phyloP scores from a whole-genome alignment of 1,284 basidiomycete species.

The Ustilago bromivora region DNA sequence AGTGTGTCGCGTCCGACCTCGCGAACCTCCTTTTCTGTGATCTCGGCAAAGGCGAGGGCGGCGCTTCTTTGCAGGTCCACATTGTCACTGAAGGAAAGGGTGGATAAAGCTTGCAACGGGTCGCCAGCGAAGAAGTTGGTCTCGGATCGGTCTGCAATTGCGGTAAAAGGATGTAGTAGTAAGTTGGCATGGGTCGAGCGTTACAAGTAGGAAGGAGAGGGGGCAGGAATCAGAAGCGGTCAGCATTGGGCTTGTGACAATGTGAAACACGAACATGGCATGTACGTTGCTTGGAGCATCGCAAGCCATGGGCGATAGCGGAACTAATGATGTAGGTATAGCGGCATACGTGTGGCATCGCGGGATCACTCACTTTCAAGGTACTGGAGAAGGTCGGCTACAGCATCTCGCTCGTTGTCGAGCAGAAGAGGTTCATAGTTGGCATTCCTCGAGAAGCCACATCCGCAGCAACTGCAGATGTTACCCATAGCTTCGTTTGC shows the following conservation, averaged over 20 bases:
- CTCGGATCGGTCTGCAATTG: constrained; percentile 64
- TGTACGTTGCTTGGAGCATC: neutral
- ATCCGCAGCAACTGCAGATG: constrained; percentile 64
- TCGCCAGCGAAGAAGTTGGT: constrained; percentile 72
- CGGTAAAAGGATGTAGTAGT: neutral
- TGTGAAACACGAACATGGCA: neutral
- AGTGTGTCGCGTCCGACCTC: constrained; percentile 96
- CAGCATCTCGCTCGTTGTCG: constrained; percentile 98
- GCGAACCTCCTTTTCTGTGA: constrained; percentile 98
- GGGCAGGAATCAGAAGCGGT: neutral
- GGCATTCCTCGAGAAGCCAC: constrained; percentile 39
- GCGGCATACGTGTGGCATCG: neutral
- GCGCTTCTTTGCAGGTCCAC: constrained; percentile 98
- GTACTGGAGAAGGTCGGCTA: constrained; percentile 96
- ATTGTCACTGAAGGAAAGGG: constrained; percentile 98
- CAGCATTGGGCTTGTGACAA: neutral
- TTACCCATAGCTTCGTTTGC: constrained; percentile 57
- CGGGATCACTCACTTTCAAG: constrained; percentile 81
- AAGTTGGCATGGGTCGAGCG: neutral
- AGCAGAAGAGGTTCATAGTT: constrained; percentile 85
- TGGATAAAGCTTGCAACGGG: constrained; percentile 92
- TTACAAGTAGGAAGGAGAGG: neutral
- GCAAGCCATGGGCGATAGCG: neutral
- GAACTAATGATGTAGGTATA: neutral
- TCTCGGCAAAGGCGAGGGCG: constrained; percentile 97